These are phyloP conservation scores for Pestalotiopsis sp. DNA, from an alignment of 2,329 filamentous ascomycete species.

Conservation along the genomic window DNA sequence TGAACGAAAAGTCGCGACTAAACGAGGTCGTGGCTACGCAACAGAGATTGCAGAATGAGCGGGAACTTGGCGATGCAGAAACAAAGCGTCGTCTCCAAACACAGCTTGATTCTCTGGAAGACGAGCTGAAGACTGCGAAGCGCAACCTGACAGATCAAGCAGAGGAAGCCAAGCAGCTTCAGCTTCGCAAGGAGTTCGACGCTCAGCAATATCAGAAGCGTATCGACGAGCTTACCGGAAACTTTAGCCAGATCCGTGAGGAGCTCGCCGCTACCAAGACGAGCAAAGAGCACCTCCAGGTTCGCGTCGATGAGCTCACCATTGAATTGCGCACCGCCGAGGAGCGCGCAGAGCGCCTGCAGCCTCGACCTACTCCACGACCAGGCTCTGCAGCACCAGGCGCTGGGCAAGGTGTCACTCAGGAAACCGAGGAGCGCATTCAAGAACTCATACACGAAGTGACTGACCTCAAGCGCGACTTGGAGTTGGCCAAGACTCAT, in stretches of 20 bases:
- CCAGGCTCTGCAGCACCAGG: constrained; percentile 47
- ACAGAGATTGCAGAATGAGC: constrained; percentile 89
- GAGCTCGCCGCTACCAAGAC: constrained; percentile 87
- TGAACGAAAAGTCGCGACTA: constrained; percentile 82
- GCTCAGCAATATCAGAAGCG: constrained; percentile 85
- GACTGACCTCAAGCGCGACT: constrained; percentile 82
- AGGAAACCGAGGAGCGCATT: constrained; percentile 62
- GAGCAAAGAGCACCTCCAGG: constrained; percentile 84
- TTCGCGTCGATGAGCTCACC: constrained; percentile 83
- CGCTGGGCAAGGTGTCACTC: constrained; percentile 39
- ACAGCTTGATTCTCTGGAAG: constrained; percentile 77
- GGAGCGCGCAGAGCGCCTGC: constrained; percentile 80
- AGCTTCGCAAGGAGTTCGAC: constrained; percentile 87
- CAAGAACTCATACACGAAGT: constrained; percentile 85
- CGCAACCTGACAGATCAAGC: constrained; percentile 81
- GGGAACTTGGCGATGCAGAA: constrained; percentile 83
- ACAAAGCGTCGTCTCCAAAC: constrained; percentile 77
- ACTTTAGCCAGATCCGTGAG: constrained; percentile 79
- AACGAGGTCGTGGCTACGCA: constrained; percentile 83
- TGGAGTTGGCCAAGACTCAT: constrained; percentile 80
- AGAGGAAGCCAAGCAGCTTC: constrained; percentile 82
- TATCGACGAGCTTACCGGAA: constrained; percentile 87
- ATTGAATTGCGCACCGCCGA: constrained; percentile 89
- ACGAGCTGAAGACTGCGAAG: constrained; percentile 77
- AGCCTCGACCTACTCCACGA: constrained; percentile 74